These are phyloP conservation scores for Purpureocillium takamizusanense DNA, from an alignment of 2,329 filamentous ascomycete genomes.

Conservation along the genomic window DNA sequence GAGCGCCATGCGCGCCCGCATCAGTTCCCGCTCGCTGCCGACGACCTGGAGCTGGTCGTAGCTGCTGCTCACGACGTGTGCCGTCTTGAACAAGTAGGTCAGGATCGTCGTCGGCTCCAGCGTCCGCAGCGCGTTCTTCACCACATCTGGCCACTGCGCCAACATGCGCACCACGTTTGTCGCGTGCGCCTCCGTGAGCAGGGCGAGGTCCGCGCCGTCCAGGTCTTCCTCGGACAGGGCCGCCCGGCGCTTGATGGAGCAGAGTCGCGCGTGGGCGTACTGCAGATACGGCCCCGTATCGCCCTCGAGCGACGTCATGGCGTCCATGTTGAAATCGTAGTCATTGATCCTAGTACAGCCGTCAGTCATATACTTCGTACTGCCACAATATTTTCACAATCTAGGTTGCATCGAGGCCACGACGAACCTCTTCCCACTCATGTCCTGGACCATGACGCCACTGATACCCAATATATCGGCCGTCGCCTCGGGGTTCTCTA, in stretches of 20 bases:
- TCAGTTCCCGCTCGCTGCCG: conserved; percentile 45
- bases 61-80: conserved; percentile 61
- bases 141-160: conserved; percentile 56
- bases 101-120: conserved; percentile 57
- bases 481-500: conserved; percentile 50
- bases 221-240: conserved; percentile 6
- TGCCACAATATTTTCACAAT: no score
- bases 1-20: conserved; percentile 52
- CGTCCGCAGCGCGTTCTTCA: conserved; percentile 52
- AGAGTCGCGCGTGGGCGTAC: conserved; percentile 58
- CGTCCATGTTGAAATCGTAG: conserved; percentile 59
- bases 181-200: conserved; percentile 17
- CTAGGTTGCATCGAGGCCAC: no score
- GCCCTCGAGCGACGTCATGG: conserved; percentile 66
- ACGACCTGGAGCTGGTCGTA: conserved; percentile 70
- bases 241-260: conserved; percentile 26
- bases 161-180: conserved; percentile 53
- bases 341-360: conserved; percentile 22
- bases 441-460: conserved; percentile 66
- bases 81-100: conserved; percentile 69
- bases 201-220: conserved; percentile 13
- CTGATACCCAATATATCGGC: conserved; percentile 60
- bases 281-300: conserved; percentile 68
- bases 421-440: conserved; percentile 48
- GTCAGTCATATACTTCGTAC: no score